Conservation (phyloP, 2,329 filamentous ascomycete species). For the Aspergillus persii region DNA sequence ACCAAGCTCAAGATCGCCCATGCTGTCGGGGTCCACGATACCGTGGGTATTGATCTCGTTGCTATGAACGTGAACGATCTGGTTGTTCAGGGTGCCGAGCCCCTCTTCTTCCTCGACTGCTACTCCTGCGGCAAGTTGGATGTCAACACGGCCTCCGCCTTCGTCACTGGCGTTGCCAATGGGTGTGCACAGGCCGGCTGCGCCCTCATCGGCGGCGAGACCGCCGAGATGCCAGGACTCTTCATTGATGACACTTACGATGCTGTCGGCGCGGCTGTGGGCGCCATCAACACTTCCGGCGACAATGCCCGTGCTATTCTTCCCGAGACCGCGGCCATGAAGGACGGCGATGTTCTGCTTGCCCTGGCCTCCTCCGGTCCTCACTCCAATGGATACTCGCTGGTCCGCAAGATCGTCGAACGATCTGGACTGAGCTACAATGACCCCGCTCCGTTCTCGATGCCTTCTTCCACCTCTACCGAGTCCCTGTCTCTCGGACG, state of each 20-base stretch:
- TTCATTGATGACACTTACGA: conserved; percentile 89
- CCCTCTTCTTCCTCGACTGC: conserved; percentile 96
- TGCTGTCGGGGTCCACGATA: conserved; percentile 82
- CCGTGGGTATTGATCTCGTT: conserved; percentile 93
- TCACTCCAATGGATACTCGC: conserved; percentile 96
- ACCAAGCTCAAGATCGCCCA: conserved; percentile 97
- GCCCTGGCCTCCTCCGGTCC: conserved; percentile 82
- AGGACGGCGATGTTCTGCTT: conserved; percentile 76
- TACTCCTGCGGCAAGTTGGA: conserved; percentile 90
- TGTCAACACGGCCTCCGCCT: conserved; percentile 72
- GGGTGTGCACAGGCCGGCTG: conserved; percentile 84
- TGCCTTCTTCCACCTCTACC: conserved; percentile 73
- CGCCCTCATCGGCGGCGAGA: conserved; percentile 93
- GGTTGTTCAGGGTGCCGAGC: conserved; percentile 91
- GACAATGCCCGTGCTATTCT: conserved; percentile 63
- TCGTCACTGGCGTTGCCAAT: conserved; percentile 84
- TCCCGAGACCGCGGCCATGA: conserved; percentile 74
- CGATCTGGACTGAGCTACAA: conserved; percentile 68
- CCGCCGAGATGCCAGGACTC: conserved; percentile 96
- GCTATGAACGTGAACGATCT: conserved; percentile 99
- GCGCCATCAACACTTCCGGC: conserved; percentile 62
- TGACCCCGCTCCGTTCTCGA: conserved; percentile 74
- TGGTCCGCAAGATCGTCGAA: conserved; percentile 87
- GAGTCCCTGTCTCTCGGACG: conserved; percentile 58
- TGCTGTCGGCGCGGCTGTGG: conserved; percentile 84